Evolutionary conservation across 2,329 filamentous ascomycete species (phyloP), one percentile per base, ranked within the genome.

Genomic region (Helicocarpus griseus): DNA sequence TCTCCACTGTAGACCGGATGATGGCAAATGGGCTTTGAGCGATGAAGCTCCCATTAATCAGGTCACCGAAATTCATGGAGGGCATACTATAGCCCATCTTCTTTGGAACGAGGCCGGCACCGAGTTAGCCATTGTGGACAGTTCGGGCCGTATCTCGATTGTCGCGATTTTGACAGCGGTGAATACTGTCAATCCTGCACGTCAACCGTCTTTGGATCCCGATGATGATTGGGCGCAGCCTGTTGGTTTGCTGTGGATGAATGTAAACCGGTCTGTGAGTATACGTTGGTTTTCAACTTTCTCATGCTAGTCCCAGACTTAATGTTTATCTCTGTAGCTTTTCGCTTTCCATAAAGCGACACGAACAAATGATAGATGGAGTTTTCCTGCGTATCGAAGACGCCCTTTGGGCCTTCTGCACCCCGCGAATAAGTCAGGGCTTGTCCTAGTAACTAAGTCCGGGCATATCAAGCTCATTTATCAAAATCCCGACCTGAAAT

Each of bases 201-300:
- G 83, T 39, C 78, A 76, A 51, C 84, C 82, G 69, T 77, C 83
- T 22, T 67, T 74, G n/a, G 89, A 91, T 62, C 70, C 79, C 1
- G 73, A 83, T 49, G 86, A 89, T n/a, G 88, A 95, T 64, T 74
- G 87, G 35, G 82, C 86, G 57, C 80, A 83, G 47, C 75, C 95
- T 4, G 87, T 94, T 5, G 93, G 91, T 3, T 79, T 89, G 65
- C 86, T 88, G 69, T 98, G 93, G 93, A 74, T 97, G 50, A 74
- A 72, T 50, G 73, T 77, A n/a, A 74, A 83, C 22, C 72, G 77
- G 26, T 74, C 77, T 22, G 70, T 70, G 56, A 54, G 63, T 57
- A 22, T 19, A 19, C 22, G 11, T 24, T 11, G 6, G 28, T 56
- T 62, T 76, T 46, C 2, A 36, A 22, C 5, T 36, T 33, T 13